Evolutionary conservation across 2,329 filamentous ascomycete genomes (phyloP), one percentile per base, ranked within the genome.

Genomic region (Fusarium albosuccineum): DNA sequence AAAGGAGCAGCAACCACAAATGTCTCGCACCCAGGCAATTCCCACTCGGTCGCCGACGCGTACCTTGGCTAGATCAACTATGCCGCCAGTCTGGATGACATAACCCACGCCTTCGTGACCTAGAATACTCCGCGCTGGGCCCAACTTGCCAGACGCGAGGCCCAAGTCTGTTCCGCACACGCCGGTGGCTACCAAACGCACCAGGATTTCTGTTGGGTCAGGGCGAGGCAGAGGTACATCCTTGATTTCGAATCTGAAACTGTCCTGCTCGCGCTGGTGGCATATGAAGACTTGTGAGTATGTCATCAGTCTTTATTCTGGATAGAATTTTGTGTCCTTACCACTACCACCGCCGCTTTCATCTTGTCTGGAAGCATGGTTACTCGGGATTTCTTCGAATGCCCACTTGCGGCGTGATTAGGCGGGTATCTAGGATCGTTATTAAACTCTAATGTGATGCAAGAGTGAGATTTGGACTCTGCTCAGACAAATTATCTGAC

Each of bases 1-100:
- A 49, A 62, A 64, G 42, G 73, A 70, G 62, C 79, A 82, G 26
- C 63, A 65, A 45, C 71, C 66, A 33, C 76, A 77, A n/a, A 74
- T 60, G 40, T 81, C 59, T 4, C 59, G 40, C 8, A 62, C 27
- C 59, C 59, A 62, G 39, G 49, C 36, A 13, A 63, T 52, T 11
- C 60, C 55, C 9, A 63, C 45, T 4, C 55, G 30, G n/a, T 63
- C 42, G 49, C 56, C 55, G 13, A 63, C 13, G 6, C 29, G 41
- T 5, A 57, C 40, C 8, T 51, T 22, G 9, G 14, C 33, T 3
- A 42, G 16, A 1, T 37, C 17, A 6, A 60, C 44, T 16, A 29
- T 33, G 2, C 17, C 8, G 11, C 60, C 60, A 5, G 51, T 17
- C 17, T 42, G 29, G 9, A 48, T 44, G 8, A 63, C 52, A 17